Percentiles rank a stretch among this genome's conserved stretches.
phyloP scores from a whole-genome alignment of 148 eudicot genomes.

The Simmondsia chinensis region DNA sequence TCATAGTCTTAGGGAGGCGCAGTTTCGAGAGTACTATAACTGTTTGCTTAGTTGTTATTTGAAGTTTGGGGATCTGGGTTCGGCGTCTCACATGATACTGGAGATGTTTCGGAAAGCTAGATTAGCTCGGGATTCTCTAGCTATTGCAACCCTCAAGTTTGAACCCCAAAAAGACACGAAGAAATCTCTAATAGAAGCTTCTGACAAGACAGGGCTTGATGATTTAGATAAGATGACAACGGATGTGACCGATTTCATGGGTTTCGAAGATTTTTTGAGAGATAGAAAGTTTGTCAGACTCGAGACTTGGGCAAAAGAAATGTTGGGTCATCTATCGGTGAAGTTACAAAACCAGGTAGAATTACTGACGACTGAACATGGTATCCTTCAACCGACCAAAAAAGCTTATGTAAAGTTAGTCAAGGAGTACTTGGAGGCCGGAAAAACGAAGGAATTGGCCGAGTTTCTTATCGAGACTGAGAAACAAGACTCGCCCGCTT shows the following conservation, averaged over 20 bases:
- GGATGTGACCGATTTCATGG: constrained; percentile 16
- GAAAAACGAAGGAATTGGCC: constrained; percentile 64
- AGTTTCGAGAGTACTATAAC: constrained; percentile 69
- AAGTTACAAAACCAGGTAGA: constrained; percentile 61
- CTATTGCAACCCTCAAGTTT: constrained; percentile 41
- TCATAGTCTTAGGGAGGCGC: constrained; percentile 40
- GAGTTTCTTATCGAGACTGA: constrained; percentile 75
- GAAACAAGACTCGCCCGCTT: constrained; percentile 52
- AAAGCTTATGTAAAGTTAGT: constrained; percentile 57
- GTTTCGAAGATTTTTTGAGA: constrained; percentile 45
- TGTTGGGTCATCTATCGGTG: constrained; percentile 30
- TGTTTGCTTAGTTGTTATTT: constrained; percentile 80
- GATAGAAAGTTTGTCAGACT: constrained; percentile 54
- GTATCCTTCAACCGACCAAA: constrained; percentile 83
- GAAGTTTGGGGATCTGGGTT: constrained; percentile 77
- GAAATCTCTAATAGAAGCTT: constrained; percentile 4
- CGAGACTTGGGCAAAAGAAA: constrained; percentile 46
- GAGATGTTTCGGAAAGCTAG: constrained; percentile 87
- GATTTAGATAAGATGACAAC: constrained; percentile 9
- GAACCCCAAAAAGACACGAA: constrained; percentile 27
- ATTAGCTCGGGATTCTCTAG: constrained; percentile 73
- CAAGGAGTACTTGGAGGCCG: constrained; percentile 70
- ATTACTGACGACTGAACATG: constrained; percentile 52
- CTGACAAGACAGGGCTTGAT: constrained; percentile 12
- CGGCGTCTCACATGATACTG: constrained; percentile 71